Base-by-base conservation (phyloP, 306 rosid genomes). In the Alnus glutinosa region DNA sequence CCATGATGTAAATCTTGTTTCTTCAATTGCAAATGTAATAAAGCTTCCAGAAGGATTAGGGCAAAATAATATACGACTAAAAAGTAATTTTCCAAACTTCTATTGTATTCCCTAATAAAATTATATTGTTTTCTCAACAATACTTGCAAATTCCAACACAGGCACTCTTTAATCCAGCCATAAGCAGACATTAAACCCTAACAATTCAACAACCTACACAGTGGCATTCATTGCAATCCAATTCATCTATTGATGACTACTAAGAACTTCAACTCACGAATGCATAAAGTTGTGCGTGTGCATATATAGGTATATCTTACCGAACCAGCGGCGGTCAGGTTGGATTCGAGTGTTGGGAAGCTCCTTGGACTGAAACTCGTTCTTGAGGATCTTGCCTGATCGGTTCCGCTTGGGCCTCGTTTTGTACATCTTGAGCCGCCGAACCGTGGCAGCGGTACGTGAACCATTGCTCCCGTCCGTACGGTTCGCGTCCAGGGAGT, bases 311-410 rank as follows among this genome's bases (percentile, higher is more conserved):
- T n/a, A 68, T 23, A 18, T n/a, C 92, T 37, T 54, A 94, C 97
- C 94, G 46, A 95, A 92, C 96, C 97, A 95, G 64, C 89, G 87
- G 52, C 94, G 97, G 79, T 90, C 98, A n/a, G 98, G 95, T 87
- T 90, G 97, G 77, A 95, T 95, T 71, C 96, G 84, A 0, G 96
- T 95, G 57, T 67, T 18, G 1, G 98, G 98, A 78, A 92, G 83
- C 16, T 95, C 98, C 82, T 89, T 86, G 16, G 94, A 89, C 59
- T 91, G 97, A 28, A 78, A 79, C 28, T 91, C 97, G 66, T 91
- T n/a, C 79, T 61, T 75, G 76, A 90, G 19, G 59, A 95, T 14
- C 77, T 89, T 88, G 5, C 98, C 98, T 66, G 76, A 77, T 3
- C 87, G 80, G 80, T 90, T 85, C 32, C 97, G 92, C 58, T 73